phyloP scores from a whole-genome alignment of 441 rosid species.

The Arabidopsis hybrid region DNA sequence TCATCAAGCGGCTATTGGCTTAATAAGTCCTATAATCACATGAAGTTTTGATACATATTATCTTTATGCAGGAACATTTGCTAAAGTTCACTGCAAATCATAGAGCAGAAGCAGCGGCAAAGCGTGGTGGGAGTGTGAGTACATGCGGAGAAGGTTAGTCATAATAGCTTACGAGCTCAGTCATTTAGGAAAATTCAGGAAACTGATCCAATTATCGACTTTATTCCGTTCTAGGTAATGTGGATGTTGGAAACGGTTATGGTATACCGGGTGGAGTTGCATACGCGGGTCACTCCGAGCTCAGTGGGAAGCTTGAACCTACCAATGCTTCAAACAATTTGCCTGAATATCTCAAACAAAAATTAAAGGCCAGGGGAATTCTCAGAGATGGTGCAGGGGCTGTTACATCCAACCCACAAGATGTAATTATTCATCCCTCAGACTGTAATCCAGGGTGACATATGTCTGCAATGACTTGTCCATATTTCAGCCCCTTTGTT shows the following conservation, averaged over 20 bases:
- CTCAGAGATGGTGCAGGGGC: slow-evolving; percentile 57
- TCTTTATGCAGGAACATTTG: slow-evolving; percentile 70
- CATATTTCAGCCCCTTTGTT: too few species aligned
- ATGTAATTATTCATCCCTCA: slow-evolving; percentile 43
- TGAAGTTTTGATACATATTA: neutral
- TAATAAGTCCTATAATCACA: neutral
- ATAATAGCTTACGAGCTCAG: slow-evolving; percentile 4
- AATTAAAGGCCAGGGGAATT: slow-evolving; percentile 85
- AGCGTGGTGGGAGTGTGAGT: slow-evolving; percentile 74
- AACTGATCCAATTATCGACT: neutral
- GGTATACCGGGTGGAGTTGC: slow-evolving; percentile 99
- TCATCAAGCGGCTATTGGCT: slow-evolving; percentile 3
- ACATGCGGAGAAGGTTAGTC: slow-evolving; percentile 61
- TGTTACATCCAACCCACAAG: slow-evolving; percentile 44
- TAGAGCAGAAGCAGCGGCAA: slow-evolving; percentile 83
- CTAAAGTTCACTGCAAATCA: slow-evolving; percentile 80
- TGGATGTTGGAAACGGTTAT: slow-evolving; percentile 94
- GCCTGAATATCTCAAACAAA: slow-evolving; percentile 86
- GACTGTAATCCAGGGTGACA: slow-evolving; percentile 2
- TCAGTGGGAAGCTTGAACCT: slow-evolving; percentile 53
- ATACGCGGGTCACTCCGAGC: slow-evolving; percentile 47
- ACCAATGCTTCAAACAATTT: slow-evolving; percentile 54
- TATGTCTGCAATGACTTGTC: neutral
- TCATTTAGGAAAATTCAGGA: neutral
- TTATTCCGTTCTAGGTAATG: slow-evolving; percentile 52